Evolutionary conservation across 495 filamentous ascomycete genomes (phyloP), one percentile per base, ranked within the genome.

Genomic region (Melanomma pulvis-pyrius): DNA sequence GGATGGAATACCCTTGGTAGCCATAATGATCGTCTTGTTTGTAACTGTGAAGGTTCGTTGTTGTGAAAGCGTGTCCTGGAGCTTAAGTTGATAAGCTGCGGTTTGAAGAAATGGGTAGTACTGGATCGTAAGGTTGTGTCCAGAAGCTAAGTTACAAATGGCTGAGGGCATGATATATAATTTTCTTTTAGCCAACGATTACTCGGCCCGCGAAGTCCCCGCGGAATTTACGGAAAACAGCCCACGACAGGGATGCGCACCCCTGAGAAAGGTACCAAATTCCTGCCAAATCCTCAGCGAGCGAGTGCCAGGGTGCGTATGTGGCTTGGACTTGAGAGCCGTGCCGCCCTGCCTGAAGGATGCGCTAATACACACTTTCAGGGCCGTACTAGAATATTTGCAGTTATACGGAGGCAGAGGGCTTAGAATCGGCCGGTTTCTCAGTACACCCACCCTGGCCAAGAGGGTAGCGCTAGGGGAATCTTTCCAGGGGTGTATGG

Each of bases 1-100:
- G 52, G 52, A 56, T 56, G 52, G 52, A 36, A 56, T 36, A 56
- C 52, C 28, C 30, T 36, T 56, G 52, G 52, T 30, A 56, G 52
- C 52, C 52, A 56, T 56, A 36, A 36, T 36, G 25, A 56, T 56
- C 25, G 52, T 34, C 25, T 56, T 30, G 52, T 54, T 4, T 29
- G 9, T 54, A 7, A 25, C 7, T 49, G 17, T 8, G n/a, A 36
- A 49, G 46, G 46, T 51, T 51, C n/a, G 48, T 51, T 2, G 6
- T n/a, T 51, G 48, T 29, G 21, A 17, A n/a, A 44, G 39, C 13
- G 2, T 44, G 39, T 44, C 13, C 39, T 44, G 3, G 39, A 34
- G 30, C 30, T 34, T 12, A 34, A 34, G 30, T 34, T 34, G 30
- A 34, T 34, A 34, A 54, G 51, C 29, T 54, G 15, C 29, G 24